Base-by-base conservation (phyloP, 192 early-diverging fungal genomes). In the Coemansia erecta region DNA sequence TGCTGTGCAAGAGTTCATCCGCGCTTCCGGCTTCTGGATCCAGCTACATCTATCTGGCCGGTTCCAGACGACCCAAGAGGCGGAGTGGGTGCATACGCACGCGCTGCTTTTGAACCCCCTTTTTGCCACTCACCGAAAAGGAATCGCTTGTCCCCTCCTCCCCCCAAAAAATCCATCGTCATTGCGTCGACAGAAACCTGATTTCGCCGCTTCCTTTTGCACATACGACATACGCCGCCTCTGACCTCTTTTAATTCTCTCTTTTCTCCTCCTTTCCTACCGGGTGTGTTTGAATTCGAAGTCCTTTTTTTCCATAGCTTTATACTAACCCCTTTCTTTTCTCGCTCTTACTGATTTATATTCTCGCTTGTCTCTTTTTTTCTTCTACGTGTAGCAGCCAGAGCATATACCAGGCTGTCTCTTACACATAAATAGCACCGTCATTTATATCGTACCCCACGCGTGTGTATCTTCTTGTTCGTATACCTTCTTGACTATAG, bases 161-260 rank as follows among this genome's bases (percentile, higher is more conserved):
- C 50, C 50, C 50, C 48, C 18, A 50, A 52, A 52, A 52, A 52
- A 52, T 4, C 22, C 23, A 12, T 50, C 48, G 48, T 50, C 48
- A 50, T 50, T 24, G 48, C 23, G 48, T 21, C 19, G 13, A 50
- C 12, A 50, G 21, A 48, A 48, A 48, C 8, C 46, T 52, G 50
- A 26, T 52, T 31, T 52, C 26, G 22, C 13, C 4, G 23, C 50
- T 52, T 18, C 26, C 26, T 52, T 52, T 52, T 52, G 23, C 10
- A 19, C 28, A n/a, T 35, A 52, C 28, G 50, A 37, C 35, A 37
- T 37, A 9, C 35, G 10, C 35, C 50, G 13, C 24, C 12, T 52
- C 50, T 15, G 13, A 21, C 15, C 50, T 28, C n/a, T 35, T 35
- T 52, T 33, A 28, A 33, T 52, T 52, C 28, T 18, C 35, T 52